A percentile compares a stretch with the other conserved stretches of the same genome.
phyloP scores from a whole-genome alignment of 2,329 filamentous ascomycete genomes.

The Amauroascus niger region DNA sequence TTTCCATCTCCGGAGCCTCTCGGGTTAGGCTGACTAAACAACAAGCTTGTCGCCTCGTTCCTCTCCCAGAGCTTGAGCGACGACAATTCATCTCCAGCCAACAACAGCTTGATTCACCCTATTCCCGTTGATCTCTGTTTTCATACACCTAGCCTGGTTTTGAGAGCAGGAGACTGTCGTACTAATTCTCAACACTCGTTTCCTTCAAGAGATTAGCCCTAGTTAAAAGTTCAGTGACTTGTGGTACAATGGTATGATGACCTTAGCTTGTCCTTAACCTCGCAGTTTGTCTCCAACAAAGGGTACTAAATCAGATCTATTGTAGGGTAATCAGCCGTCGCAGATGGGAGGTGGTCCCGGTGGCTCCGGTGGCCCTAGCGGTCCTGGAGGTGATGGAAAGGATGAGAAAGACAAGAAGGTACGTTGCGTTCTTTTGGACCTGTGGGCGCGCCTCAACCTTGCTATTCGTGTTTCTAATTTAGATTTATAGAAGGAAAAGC shows the following conservation, averaged over 20 bases:
- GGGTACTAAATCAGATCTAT: not conserved
- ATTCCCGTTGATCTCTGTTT: not conserved
- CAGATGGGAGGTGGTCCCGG: slow-evolving; percentile 59
- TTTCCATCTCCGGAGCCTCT: too few relatives aligned
- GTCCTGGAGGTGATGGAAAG: slow-evolving; percentile 56
- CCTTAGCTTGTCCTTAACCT: not conserved
- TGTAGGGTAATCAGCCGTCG: slow-evolving; percentile 54
- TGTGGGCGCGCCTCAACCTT: not conserved
- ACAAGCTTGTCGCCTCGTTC: too few relatives aligned
- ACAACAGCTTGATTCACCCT: too few relatives aligned
- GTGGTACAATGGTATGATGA: slow-evolving; percentile 4
- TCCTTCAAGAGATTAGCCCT: not conserved
- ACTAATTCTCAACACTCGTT: not conserved
- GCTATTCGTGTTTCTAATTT: slow-evolving; percentile 17
- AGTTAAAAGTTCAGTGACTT: not conserved
- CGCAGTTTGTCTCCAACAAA: not conserved
- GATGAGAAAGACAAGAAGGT: slow-evolving; percentile 94
- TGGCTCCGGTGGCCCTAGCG: slow-evolving; percentile 42
- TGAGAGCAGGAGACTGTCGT: not conserved
- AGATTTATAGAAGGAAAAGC: slow-evolving; percentile 81
- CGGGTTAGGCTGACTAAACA: too few relatives aligned
- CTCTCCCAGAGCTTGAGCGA: too few relatives aligned
- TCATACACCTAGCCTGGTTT: not conserved
- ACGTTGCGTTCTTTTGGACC: slow-evolving; percentile 17
- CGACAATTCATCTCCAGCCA: too few relatives aligned